These are phyloP conservation scores for Pleurostoma richardsiae DNA, from an alignment of 2,329 filamentous ascomycete genomes.

Conservation along the genomic window DNA sequence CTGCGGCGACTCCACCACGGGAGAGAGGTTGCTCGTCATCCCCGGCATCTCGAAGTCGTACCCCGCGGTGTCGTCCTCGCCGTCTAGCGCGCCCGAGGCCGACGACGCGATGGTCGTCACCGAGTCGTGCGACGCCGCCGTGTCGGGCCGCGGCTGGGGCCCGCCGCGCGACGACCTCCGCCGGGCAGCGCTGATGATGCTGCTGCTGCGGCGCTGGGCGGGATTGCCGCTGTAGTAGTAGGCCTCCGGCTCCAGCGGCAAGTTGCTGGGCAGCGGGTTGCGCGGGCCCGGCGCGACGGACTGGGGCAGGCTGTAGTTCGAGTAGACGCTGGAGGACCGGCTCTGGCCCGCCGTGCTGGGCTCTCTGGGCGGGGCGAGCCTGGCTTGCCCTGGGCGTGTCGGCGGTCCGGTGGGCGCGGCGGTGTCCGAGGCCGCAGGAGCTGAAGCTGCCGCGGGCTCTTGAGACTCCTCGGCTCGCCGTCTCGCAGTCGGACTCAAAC, in stretches of 20 bases:
- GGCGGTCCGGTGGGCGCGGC: constrained; percentile 5
- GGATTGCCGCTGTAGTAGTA: not conserved
- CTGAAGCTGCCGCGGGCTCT: constrained; percentile 8
- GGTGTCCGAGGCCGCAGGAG: constrained; percentile 9
- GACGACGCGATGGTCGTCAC: constrained; percentile 32
- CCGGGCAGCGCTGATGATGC: constrained; percentile 7
- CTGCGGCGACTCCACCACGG: constrained; percentile 42
- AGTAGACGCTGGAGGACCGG: constrained; percentile 30
- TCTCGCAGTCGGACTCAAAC: constrained; percentile 9
- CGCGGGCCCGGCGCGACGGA: constrained; percentile 8
- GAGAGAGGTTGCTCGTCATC: constrained; percentile 33
- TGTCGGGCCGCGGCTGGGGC: constrained; percentile 4
- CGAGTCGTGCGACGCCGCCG: constrained; percentile 23
- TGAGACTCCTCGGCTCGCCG: constrained; percentile 8
- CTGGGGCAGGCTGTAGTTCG: constrained; percentile 21
- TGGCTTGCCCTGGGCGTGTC: constrained; percentile 16
- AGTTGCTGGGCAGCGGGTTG: constrained; percentile 12
- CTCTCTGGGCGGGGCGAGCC: not conserved
- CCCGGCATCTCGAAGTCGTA: constrained; percentile 7
- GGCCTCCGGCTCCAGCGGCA: constrained; percentile 1
- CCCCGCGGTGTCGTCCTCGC: constrained; percentile 10
- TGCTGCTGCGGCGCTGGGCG: constrained; percentile 8
- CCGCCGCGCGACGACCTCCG: not conserved
- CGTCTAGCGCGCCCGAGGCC: constrained; percentile 7
- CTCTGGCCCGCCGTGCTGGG: constrained; percentile 11